Conservation (phyloP, 2,329 filamentous ascomycete genomes). For the Elsinoe ampelina region DNA sequence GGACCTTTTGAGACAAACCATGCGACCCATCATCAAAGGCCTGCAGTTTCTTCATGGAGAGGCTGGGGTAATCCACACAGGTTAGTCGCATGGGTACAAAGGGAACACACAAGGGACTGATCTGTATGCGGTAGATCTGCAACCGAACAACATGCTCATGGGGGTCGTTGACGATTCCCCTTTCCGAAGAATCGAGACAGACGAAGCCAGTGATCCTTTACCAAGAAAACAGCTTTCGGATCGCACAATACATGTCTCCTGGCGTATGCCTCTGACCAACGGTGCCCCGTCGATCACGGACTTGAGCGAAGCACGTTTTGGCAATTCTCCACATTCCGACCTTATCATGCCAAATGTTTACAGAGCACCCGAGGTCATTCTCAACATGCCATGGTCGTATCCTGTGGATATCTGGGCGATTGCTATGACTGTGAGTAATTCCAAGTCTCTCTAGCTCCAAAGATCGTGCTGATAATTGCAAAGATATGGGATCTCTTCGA, state of each 20-base stretch:
- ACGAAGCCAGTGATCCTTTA: slow-evolving; percentile 26
- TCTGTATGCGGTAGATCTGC: slow-evolving; percentile 24
- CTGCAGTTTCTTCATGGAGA: slow-evolving; percentile 24
- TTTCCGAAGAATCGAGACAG: slow-evolving; percentile 26
- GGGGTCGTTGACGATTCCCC: slow-evolving; percentile 26
- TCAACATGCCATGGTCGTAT: slow-evolving; percentile 29
- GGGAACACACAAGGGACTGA: too few relatives aligned
- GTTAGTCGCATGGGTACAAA: slow-evolving; percentile 13
- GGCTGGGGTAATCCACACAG: slow-evolving; percentile 24
- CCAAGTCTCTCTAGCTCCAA: neutral
- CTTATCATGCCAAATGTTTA: slow-evolving; percentile 30
- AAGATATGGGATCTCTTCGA: slow-evolving; percentile 33
- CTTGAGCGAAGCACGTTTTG: slow-evolving; percentile 31
- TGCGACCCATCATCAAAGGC: slow-evolving; percentile 22
- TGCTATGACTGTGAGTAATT: slow-evolving; percentile 28
- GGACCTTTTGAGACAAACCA: slow-evolving; percentile 16
- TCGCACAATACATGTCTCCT: slow-evolving; percentile 27
- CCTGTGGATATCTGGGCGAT: slow-evolving; percentile 32
- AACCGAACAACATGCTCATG: slow-evolving; percentile 31
- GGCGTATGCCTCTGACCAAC: slow-evolving; percentile 26
- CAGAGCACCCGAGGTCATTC: slow-evolving; percentile 31
- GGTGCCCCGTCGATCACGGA: slow-evolving; percentile 29
- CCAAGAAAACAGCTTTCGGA: slow-evolving; percentile 26
- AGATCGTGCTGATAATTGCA: neutral
- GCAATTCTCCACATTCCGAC: slow-evolving; percentile 23